Conservation (phyloP, 1,284 basidiomycete genomes). For the Porodaedalea pini region DNA sequence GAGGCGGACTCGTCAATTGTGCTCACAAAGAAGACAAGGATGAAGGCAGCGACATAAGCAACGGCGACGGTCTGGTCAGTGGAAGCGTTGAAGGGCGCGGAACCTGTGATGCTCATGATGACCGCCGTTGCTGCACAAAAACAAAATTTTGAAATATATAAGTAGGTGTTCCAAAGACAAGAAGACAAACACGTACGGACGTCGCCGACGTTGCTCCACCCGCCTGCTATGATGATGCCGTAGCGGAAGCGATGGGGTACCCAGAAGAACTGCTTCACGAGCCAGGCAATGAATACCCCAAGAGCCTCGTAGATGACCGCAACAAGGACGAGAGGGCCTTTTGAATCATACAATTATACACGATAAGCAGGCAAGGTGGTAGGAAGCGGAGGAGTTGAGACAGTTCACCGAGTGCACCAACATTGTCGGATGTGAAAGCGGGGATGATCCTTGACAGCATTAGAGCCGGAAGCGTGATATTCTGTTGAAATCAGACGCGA, state of each 20-base stretch:
- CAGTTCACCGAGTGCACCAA: slow-evolving; percentile 55
- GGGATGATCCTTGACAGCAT: slow-evolving; percentile 78
- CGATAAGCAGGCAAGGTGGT: slow-evolving; percentile 8
- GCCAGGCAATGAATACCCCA: slow-evolving; percentile 52
- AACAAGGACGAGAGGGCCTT: slow-evolving; percentile 54
- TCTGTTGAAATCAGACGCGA: slow-evolving; percentile 36
- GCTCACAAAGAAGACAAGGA: slow-evolving; percentile 43
- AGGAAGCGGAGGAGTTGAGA: not conserved
- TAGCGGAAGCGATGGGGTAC: slow-evolving; percentile 73
- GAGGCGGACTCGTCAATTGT: no score
- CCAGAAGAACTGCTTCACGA: slow-evolving; percentile 67
- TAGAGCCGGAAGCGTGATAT: slow-evolving; percentile 65
- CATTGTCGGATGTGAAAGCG: slow-evolving; percentile 64
- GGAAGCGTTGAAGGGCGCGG: slow-evolving; percentile 49
- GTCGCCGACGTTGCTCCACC: slow-evolving; percentile 64
- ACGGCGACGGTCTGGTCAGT: slow-evolving; percentile 55
- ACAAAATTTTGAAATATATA: not conserved
- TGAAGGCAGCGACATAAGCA: slow-evolving; percentile 53
- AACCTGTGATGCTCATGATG: slow-evolving; percentile 49
- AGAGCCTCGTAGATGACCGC: slow-evolving; percentile 50
- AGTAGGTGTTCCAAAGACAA: not conserved
- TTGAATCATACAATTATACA: slow-evolving; percentile 26
- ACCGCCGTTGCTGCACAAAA: slow-evolving; percentile 54
- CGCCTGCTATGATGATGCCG: slow-evolving; percentile 63
- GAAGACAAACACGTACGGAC: slow-evolving; percentile 49